A percentile compares a stretch with the other conserved stretches of the same genome.
Conservation (phyloP, 2,329 filamentous ascomycete genomes). For the Fusarium sp. region DNA sequence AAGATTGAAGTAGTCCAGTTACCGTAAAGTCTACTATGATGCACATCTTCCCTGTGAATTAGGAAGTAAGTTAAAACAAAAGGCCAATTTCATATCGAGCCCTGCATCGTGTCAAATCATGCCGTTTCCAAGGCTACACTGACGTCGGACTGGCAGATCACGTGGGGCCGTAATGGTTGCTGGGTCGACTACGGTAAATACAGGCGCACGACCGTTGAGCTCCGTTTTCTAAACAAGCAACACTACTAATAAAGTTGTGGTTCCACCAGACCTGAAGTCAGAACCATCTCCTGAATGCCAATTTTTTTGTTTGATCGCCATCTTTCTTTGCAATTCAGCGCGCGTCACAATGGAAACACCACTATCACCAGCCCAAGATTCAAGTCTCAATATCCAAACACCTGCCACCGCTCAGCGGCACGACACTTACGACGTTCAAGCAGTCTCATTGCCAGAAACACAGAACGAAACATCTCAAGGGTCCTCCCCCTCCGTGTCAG, state of each 20-base stretch:
- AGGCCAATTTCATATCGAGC: not conserved
- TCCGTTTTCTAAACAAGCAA: constrained; percentile 31
- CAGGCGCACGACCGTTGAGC: constrained; percentile 31
- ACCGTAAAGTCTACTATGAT: not conserved
- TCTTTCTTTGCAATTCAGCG: constrained; percentile 38
- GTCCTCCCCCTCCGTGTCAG: constrained; percentile 49
- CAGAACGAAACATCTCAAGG: constrained; percentile 31
- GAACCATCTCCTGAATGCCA: constrained; percentile 5
- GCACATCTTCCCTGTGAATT: not conserved
- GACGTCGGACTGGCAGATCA: constrained; percentile 4
- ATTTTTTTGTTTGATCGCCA: constrained; percentile 22
- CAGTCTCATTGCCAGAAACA: constrained; percentile 29
- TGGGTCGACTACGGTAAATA: constrained; percentile 40
- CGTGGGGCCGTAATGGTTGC: constrained; percentile 37
- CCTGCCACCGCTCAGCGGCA: constrained; percentile 37
- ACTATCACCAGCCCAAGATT: constrained; percentile 45
- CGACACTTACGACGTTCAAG: constrained; percentile 46
- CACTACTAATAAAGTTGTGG: constrained; percentile 27
- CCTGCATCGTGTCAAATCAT: constrained; percentile 4
- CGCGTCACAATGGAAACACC: constrained; percentile 47
- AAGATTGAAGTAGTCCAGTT: not conserved
- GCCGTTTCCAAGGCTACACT: constrained; percentile 3
- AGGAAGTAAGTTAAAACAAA: not conserved
- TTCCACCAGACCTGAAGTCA: constrained; percentile 14
- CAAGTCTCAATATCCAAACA: constrained; percentile 48